Base-by-base conservation (phyloP, 495 filamentous ascomycete genomes). In the Echria macrotheca region DNA sequence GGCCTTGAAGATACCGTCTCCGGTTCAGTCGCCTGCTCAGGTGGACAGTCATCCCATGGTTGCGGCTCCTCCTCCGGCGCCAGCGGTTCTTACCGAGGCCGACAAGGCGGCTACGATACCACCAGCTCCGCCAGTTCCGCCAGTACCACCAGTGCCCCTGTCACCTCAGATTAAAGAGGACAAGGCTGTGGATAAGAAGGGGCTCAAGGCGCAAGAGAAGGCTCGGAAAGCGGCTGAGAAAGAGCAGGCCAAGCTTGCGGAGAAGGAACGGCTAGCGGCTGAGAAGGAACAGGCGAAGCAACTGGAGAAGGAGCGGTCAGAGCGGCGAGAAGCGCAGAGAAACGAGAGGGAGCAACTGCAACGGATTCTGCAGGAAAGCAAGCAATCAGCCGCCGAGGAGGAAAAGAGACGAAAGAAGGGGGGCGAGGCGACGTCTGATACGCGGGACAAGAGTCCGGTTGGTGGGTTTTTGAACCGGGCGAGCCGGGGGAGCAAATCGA, bases 221-320 rank as follows among this genome's bases (percentile, higher is more conserved):
- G 79, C 80, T 17, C 82, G 84, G 19, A 91, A 85, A 56, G 84
- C 73, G 70, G 46, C 79, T 1, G 78, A 85, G 54, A 78, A 79
- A 52, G 80, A 79, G 31, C 73, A 80, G 47, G 85, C 82, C 53
- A 85, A 86, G 24, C 57, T 76, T 9, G 81, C 86, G 19, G 67
- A 70, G 32, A 74, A 73, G 51, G 60, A 69, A 51, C 67, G 65
- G 17, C n/a, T n/a, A n/a, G n/a, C n/a, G n/a, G n/a, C 86, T 21
- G 66, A 70, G 32, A 74, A 73, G 51, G 60, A 69, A 51, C 67
- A 64, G 17, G 56, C 59, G 26, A n/a, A n/a, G n/a, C n/a, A n/a
- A n/a, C n/a, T n/a, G n/a, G n/a, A n/a, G n/a, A 70, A 76, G 22
- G 54, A 55, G 5, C 54, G 56, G 4, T 49, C 56, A 1, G 56